phyloP scores from a whole-genome alignment of 371 early-diverging fungal species.

The Mortierella sp. region DNA sequence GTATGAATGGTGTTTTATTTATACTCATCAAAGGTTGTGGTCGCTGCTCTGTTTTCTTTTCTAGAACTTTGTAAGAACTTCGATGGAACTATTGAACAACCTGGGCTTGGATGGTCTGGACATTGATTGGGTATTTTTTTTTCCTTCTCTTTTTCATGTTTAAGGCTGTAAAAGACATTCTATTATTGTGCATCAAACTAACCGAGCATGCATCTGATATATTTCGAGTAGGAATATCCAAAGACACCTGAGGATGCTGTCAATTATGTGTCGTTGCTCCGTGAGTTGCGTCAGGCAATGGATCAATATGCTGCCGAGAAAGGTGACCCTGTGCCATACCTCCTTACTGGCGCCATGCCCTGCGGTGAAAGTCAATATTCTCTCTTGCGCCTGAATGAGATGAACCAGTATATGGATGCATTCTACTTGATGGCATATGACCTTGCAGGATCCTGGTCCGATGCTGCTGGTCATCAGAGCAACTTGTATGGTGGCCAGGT shows the following conservation, averaged over 20 bases:
- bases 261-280: slow-evolving; percentile 81
- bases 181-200: neutral
- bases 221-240: slow-evolving; percentile 85
- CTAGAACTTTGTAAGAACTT: slow-evolving; percentile 69
- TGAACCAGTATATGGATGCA: slow-evolving; percentile 75
- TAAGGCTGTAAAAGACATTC: too few relatives aligned
- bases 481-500: slow-evolving; percentile 79
- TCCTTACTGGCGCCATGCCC: slow-evolving; percentile 79
- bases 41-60: neutral
- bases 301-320: slow-evolving; percentile 60
- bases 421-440: slow-evolving; percentile 90
- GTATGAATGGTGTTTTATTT: too few relatives aligned
- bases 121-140: slow-evolving; percentile 55
- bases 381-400: slow-evolving; percentile 68
- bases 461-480: slow-evolving; percentile 84
- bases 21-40: too few relatives aligned
- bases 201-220: neutral
- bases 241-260: slow-evolving; percentile 76
- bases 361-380: slow-evolving; percentile 72
- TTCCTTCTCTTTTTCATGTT: neutral
- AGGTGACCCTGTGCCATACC: slow-evolving; percentile 61
- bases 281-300: slow-evolving; percentile 74
- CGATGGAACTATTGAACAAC: slow-evolving; percentile 70
- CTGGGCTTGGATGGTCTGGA: slow-evolving; percentile 71
- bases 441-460: slow-evolving; percentile 78